phyloP scores from a whole-genome alignment of 306 rosid genomes.

The Castanospermum australe region DNA sequence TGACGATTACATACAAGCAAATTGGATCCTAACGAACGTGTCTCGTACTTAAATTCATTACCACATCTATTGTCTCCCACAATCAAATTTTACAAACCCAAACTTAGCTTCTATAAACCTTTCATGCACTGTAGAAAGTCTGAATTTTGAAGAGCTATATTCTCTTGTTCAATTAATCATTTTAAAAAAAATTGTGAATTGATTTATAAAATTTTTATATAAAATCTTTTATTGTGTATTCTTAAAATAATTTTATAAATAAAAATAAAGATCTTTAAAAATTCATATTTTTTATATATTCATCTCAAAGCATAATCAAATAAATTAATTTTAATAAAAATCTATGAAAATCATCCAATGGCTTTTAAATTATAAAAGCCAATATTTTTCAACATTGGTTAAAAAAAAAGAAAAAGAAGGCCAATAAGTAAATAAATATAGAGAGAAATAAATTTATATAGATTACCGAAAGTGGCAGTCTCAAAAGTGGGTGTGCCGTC shows the following conservation, averaged over 20 bases:
- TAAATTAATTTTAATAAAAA: background rate
- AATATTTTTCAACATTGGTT: too few species aligned
- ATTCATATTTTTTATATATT: background rate
- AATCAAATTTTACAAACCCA: background rate
- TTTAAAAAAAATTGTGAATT: background rate
- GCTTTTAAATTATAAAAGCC: background rate
- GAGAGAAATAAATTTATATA: background rate
- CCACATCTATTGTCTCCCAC: background rate
- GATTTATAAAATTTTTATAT: background rate
- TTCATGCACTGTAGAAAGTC: too few species aligned
- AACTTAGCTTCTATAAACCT: background rate
- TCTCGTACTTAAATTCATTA: background rate
- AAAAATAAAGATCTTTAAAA: too few species aligned
- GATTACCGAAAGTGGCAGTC: constrained; percentile 86
- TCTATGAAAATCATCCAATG: background rate
- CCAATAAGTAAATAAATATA: background rate
- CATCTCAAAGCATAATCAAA: background rate
- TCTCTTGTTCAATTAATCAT: background rate
- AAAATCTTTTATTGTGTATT: too few species aligned
- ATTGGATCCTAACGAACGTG: background rate
- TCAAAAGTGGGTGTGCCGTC: constrained; percentile 79
- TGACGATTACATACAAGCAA: background rate
- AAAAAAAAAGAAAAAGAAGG: too few species aligned
- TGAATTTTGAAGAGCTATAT: background rate
- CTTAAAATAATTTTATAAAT: too few species aligned